These are phyloP conservation scores for Boletus fagicola DNA, from an alignment of 768 basidiomycete species.

Conservation along the genomic window DNA sequence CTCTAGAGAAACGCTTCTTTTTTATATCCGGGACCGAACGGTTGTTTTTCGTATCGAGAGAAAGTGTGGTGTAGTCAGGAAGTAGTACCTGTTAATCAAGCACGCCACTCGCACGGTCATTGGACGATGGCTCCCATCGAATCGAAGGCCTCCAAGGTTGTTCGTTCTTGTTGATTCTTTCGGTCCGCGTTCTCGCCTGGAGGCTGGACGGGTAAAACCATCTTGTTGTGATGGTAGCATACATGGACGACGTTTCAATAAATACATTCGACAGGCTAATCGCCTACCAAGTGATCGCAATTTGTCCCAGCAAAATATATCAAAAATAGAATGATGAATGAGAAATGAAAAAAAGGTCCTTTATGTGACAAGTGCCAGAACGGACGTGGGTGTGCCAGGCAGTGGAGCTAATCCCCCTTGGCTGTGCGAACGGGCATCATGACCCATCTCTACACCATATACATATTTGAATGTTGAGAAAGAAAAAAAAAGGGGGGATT, in stretches of 20 bases:
- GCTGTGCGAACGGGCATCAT: constrained; percentile 9
- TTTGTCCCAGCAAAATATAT: background rate
- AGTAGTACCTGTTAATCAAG: too few species aligned
- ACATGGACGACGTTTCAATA: too few species aligned
- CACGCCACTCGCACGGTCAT: too few species aligned
- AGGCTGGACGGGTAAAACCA: too few species aligned
- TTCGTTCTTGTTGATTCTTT: background rate
- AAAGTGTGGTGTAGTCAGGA: too few species aligned
- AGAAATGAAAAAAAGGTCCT: background rate
- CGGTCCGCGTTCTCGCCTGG: background rate
- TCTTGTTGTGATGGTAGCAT: too few species aligned
- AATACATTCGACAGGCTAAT: background rate
- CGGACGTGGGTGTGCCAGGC: background rate
- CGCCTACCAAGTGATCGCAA: background rate
- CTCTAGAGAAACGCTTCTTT: too few species aligned
- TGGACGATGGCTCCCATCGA: too few species aligned
- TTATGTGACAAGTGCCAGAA: background rate
- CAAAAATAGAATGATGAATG: background rate
- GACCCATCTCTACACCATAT: background rate
- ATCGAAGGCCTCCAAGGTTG: background rate
- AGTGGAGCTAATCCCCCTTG: constrained; percentile 1
- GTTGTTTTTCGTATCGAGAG: too few species aligned
- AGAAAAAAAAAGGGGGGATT: background rate
- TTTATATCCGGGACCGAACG: too few species aligned
- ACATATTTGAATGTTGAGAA: background rate